phyloP scores from a whole-genome alignment of 805 yeast genomes.

The Wickerhamiella occidentalis region DNA sequence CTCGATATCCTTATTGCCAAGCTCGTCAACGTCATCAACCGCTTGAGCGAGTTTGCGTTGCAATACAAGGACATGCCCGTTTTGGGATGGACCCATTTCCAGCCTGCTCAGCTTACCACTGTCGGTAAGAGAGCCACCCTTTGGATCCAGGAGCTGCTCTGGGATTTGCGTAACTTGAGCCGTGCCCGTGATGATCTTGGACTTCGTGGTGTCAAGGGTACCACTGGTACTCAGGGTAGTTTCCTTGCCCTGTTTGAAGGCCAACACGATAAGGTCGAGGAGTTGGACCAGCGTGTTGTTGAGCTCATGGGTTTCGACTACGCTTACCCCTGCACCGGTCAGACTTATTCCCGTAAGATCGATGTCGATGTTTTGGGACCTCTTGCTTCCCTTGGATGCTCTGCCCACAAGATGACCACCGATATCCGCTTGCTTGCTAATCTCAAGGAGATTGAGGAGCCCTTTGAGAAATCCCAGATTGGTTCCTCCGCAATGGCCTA shows the following conservation, averaged over 20 bases:
- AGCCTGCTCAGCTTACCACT: conserved; percentile 97
- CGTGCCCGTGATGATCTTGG: conserved; percentile 96
- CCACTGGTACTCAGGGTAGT: conserved; percentile 98
- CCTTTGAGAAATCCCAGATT: conserved; percentile 95
- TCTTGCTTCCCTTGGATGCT: conserved; percentile 85
- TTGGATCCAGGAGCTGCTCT: conserved; percentile 93
- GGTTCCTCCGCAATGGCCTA: conserved; percentile 99
- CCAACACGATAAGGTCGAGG: conserved; percentile 92
- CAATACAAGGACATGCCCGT: conserved; percentile 93
- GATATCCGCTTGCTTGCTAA: conserved; percentile 92
- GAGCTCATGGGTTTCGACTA: conserved; percentile 86
- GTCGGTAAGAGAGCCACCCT: conserved; percentile 96
- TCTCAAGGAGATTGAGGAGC: conserved; percentile 95
- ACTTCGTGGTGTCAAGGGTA: conserved; percentile 95
- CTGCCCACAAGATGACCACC: conserved; percentile 96
- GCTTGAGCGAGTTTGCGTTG: conserved; percentile 76
- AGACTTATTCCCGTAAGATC: conserved; percentile 96
- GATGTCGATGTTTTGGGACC: conserved; percentile 92
- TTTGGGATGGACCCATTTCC: conserved; percentile 98
- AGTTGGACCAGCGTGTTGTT: conserved; percentile 79
- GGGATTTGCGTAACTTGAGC: conserved; percentile 93
- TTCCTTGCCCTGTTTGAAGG: conserved; percentile 93
- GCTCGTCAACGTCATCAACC: conserved; percentile 87
- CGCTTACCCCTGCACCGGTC: conserved; percentile 97
- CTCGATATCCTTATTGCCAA: conserved; percentile 88